Evolutionary conservation across 2,329 filamentous ascomycete species (phyloP).

Genomic region (Sarocladiaceae sp.): DNA sequence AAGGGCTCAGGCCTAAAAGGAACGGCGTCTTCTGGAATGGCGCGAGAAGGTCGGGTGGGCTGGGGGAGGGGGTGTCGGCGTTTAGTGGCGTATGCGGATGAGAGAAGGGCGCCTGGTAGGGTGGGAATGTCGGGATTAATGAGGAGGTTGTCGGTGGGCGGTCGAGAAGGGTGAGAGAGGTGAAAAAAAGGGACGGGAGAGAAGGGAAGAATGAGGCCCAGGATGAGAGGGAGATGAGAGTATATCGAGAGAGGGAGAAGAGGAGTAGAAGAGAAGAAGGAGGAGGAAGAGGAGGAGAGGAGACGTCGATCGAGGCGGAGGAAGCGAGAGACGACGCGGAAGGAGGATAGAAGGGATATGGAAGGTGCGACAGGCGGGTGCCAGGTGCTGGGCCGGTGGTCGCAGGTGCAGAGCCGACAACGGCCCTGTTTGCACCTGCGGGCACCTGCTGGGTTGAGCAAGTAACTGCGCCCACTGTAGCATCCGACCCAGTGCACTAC

Average conservation of each 20-base stretch:
- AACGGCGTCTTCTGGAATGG: constrained; percentile 9
- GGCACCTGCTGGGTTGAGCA: no score
- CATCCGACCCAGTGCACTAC: no score
- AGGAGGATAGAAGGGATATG: constrained; percentile 6
- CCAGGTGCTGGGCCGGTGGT: no score
- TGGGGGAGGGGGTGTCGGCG: neutral
- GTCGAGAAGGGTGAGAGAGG: neutral
- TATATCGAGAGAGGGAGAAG: no score
- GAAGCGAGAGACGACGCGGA: neutral
- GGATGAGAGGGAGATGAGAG: no score
- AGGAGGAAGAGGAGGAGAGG: constrained; percentile 1
- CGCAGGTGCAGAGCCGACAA: no score
- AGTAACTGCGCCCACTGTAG: no score
- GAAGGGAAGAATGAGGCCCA: neutral
- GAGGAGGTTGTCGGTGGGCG: neutral
- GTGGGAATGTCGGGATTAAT: neutral
- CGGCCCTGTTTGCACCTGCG: no score
- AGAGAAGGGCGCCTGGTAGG: neutral
- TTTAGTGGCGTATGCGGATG: constrained; percentile 7
- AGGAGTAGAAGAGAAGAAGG: neutral
- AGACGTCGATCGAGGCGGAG: constrained; percentile 2
- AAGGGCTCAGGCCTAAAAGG: constrained; percentile 7
- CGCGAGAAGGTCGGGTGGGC: constrained; percentile 9
- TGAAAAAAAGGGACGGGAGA: neutral
- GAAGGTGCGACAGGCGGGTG: no score